phyloP scores from a whole-genome alignment of 106 monocot species.

The Gastrodia elata region DNA sequence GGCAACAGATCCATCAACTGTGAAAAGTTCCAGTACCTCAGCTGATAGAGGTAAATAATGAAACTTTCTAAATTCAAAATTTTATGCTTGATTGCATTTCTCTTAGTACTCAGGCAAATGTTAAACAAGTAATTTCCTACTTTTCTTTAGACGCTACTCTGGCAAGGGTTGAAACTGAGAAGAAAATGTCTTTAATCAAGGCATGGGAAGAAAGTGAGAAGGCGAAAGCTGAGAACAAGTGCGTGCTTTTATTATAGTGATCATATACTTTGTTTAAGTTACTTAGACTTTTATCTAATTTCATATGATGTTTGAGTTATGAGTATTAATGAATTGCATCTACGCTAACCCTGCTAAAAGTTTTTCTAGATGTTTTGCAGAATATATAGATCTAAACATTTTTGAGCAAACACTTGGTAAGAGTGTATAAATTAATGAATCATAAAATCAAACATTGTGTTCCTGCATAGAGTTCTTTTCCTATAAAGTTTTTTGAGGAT shows the following conservation, averaged over 20 bases:
- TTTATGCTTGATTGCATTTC: neutral
- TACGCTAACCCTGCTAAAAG: neutral
- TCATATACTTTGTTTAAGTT: neutral
- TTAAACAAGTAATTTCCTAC: neutral
- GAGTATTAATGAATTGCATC: too few relatives aligned
- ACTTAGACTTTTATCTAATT: neutral
- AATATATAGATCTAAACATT: neutral
- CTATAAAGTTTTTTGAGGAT: too few relatives aligned
- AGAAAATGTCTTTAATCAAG: constrained; percentile 36
- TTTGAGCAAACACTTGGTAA: too few relatives aligned
- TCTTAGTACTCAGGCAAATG: neutral
- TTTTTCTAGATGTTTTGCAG: neutral
- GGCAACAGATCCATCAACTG: constrained; percentile 21
- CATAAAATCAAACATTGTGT: too few relatives aligned
- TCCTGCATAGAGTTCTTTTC: too few relatives aligned
- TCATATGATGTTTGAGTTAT: too few relatives aligned
- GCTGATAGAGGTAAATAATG: constrained; percentile 28
- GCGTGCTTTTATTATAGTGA: neutral
- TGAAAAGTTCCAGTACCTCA: constrained; percentile 14
- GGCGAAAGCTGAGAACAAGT: constrained; percentile 46
- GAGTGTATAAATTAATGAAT: too few relatives aligned
- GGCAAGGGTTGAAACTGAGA: constrained; percentile 30
- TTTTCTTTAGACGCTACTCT: constrained; percentile 22
- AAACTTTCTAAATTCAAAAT: neutral
- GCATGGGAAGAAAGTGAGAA: constrained; percentile 52